Conservation (phyloP, 2,329 filamentous ascomycete species). For the Venturia aucupariae region DNA sequence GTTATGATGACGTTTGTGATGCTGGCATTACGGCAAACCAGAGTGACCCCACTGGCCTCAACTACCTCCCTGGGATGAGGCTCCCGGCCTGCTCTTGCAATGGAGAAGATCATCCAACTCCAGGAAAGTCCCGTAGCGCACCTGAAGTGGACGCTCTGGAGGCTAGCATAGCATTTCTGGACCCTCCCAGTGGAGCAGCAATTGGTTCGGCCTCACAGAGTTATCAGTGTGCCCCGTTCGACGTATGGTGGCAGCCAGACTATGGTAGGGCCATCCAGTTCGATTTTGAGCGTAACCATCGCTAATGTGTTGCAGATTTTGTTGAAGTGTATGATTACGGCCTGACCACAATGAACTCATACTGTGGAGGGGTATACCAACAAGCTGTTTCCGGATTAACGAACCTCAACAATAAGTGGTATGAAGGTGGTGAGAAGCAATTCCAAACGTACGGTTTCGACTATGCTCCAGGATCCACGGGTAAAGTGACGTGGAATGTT, state of each 20-base stretch:
- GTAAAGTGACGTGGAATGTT: slow-evolving; percentile 60
- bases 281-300: background rate
- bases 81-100: slow-evolving; percentile 59
- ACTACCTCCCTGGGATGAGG: slow-evolving; percentile 59
- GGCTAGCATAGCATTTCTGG: slow-evolving; percentile 50
- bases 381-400: slow-evolving; percentile 54
- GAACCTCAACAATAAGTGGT: slow-evolving; percentile 57
- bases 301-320: slow-evolving; percentile 38
- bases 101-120: slow-evolving; percentile 55
- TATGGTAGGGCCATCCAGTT: slow-evolving; percentile 24
- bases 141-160: slow-evolving; percentile 67
- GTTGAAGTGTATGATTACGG: slow-evolving; percentile 54
- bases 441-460: slow-evolving; percentile 58
- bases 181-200: slow-evolving; percentile 39
- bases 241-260: slow-evolving; percentile 59
- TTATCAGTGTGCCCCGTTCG: slow-evolving; percentile 60
- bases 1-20: slow-evolving; percentile 60
- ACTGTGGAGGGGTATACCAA: slow-evolving; percentile 53
- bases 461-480: slow-evolving; percentile 50
- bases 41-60: slow-evolving; percentile 57
- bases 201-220: slow-evolving; percentile 58
- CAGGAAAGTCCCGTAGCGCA: slow-evolving; percentile 55
- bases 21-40: slow-evolving; percentile 64
- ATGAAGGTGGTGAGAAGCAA: slow-evolving; percentile 44
- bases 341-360: slow-evolving; percentile 49